These are phyloP conservation scores for Coemansia sp. DNA, from an alignment of 192 early-diverging fungal genomes.

Conservation along the genomic window DNA sequence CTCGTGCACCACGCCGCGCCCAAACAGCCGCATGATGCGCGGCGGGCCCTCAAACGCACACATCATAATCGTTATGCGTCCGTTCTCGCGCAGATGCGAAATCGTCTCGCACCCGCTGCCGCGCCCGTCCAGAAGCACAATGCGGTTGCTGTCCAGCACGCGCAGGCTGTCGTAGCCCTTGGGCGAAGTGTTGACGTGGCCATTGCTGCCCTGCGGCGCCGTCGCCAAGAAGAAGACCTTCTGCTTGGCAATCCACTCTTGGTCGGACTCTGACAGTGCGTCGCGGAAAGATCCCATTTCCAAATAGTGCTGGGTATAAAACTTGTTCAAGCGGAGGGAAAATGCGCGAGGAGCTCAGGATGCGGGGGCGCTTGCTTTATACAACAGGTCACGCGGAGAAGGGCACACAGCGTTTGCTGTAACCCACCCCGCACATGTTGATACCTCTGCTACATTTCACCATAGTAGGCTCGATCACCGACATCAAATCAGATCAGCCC, in stretches of 20 bases:
- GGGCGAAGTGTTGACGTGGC: slow-evolving; percentile 60
- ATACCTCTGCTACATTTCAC: no score
- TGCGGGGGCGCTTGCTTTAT: not conserved
- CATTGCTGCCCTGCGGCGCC: slow-evolving; percentile 51
- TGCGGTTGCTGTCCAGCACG: slow-evolving; percentile 42
- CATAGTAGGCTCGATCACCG: no score
- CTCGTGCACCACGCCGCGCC: slow-evolving; percentile 54
- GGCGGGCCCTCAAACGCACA: slow-evolving; percentile 64
- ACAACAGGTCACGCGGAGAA: not conserved
- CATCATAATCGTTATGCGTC: slow-evolving; percentile 64
- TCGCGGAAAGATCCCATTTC: slow-evolving; percentile 55
- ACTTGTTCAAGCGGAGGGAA: not conserved
- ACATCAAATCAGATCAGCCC: no score
- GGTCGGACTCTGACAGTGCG: slow-evolving; percentile 42
- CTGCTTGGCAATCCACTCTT: slow-evolving; percentile 57
- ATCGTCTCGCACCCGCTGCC: slow-evolving; percentile 60
- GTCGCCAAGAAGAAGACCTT: slow-evolving; percentile 61
- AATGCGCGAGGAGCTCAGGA: not conserved
- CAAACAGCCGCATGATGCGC: slow-evolving; percentile 61
- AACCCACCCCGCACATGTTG: no score
- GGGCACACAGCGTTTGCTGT: no score
- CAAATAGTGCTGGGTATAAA: not conserved
- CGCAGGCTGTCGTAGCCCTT: slow-evolving; percentile 60
- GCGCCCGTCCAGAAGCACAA: slow-evolving; percentile 38
- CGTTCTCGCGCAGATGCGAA: slow-evolving; percentile 63